Evolutionary conservation across 495 filamentous ascomycete genomes (phyloP), one percentile per base, ranked within the genome.

Genomic region (Lophiostoma macrostomum): DNA sequence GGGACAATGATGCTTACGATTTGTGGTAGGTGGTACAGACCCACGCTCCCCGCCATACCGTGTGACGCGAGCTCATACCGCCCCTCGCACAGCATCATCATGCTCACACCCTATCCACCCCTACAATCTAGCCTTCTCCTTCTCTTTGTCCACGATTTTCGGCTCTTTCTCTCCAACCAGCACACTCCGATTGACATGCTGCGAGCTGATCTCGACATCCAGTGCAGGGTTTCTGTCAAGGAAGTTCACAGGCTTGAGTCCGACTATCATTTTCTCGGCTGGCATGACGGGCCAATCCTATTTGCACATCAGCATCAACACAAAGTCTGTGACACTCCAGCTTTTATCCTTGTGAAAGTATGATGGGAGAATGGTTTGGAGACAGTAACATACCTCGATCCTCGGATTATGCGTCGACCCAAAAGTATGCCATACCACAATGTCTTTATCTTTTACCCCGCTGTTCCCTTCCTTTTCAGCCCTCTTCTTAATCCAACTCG

Each of bases 251-350:
- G 62, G 61, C 39, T 64, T 64, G 35, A 67, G 39, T 3, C 58
- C 61, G 3, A 65, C 39, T 32, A 48, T 53, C 44, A 53, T 59
- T 34, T 57, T 60, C 53, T 67, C 64, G 18, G 27, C 23, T 3
- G 64, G 64, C 64, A 67, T 67, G 11, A 67, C 58, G 0, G 64
- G 62, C 45, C 57, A 65, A 39, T 65, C 65, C n/a, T n/a, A n/a
- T n/a, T n/a, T n/a, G n/a, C n/a, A n/a, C n/a, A n/a, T n/a, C n/a
- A n/a, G n/a, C n/a, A n/a, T n/a, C n/a, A n/a, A n/a, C n/a, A n/a
- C n/a, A n/a, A n/a, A n/a, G n/a, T n/a, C n/a, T n/a, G n/a, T n/a
- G n/a, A n/a, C n/a, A n/a, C n/a, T n/a, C n/a, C n/a, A n/a, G n/a
- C n/a, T n/a, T n/a, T n/a, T n/a, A n/a, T n/a, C n/a, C n/a, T n/a